These are phyloP conservation scores for Terfezia boudieri DNA, from an alignment of 495 filamentous ascomycete species.

Conservation along the genomic window DNA sequence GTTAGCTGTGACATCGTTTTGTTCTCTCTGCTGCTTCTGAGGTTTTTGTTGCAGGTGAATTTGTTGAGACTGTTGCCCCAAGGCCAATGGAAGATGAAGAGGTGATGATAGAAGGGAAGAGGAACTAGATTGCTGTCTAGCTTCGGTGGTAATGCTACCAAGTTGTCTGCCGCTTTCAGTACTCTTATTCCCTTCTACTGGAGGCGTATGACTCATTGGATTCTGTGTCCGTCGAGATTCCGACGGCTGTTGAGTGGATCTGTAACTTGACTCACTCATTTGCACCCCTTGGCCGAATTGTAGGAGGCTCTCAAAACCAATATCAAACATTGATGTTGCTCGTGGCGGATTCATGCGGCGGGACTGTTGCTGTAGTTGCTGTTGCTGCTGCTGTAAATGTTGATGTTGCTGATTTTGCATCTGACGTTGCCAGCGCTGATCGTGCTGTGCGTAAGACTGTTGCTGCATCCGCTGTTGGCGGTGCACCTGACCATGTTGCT, in stretches of 20 bases:
- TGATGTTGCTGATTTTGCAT: slow-evolving; percentile 3
- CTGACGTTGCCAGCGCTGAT: slow-evolving; percentile 15
- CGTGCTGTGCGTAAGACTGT: slow-evolving; percentile 1
- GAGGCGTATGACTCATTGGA: no score
- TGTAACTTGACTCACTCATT: background rate
- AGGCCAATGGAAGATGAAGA: no score
- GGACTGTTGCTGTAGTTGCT: slow-evolving; percentile 9
- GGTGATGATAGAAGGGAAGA: no score
- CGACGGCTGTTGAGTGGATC: background rate
- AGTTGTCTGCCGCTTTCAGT: no score
- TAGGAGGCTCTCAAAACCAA: background rate
- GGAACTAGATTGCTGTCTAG: no score
- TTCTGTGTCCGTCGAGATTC: background rate
- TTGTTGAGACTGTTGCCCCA: no score
- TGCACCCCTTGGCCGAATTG: background rate
- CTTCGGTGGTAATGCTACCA: no score
- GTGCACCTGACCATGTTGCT: slow-evolving; percentile 10
- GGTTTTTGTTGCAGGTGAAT: no score
- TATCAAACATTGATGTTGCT: background rate
- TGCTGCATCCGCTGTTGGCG: slow-evolving; percentile 14
- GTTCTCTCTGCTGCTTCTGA: background rate
- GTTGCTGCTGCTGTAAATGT: slow-evolving; percentile 7
- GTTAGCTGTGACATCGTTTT: background rate
- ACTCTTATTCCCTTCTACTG: no score
- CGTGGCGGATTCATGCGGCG: slow-evolving; percentile 5